A percentile compares a stretch with the other conserved stretches of the same genome.
Evolutionary conservation across 139 green algal genomes (phyloP).

Genomic region (Pseudopediastrum boryanum): DNA sequence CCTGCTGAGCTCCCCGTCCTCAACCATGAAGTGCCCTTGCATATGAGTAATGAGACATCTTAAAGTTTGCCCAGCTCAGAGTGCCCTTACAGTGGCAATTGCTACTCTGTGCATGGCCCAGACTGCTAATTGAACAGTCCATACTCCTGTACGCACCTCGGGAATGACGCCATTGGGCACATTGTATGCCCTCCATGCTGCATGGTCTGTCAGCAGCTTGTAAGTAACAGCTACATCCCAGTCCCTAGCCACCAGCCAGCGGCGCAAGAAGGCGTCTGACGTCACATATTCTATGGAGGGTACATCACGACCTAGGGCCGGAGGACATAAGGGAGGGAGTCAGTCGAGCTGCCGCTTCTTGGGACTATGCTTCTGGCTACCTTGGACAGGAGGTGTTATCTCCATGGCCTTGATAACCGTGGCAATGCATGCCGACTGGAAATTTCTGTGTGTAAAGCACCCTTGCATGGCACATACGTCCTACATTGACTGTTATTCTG

Average conservation of each 20-base stretch:
- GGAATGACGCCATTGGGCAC: constrained; percentile 19
- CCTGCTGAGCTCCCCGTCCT: no score
- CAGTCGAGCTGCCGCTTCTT: no score
- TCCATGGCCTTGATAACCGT: background rate
- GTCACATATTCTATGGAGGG: background rate
- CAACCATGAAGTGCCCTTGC: no score
- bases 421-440: background rate
- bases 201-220: constrained; percentile 18
- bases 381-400: background rate
- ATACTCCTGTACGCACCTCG: constrained; percentile 11
- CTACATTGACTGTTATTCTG: background rate
- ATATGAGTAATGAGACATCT: no score
- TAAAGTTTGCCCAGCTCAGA: no score
- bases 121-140: no score
- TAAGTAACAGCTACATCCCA: constrained; percentile 20
- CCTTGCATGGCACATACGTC: background rate
- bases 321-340: no score
- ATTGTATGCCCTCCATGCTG: constrained; percentile 12
- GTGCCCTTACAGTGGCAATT: no score
- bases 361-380: background rate
- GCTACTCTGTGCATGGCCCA: no score
- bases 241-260: constrained; percentile 25
- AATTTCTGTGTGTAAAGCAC: background rate
- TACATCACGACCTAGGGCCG: background rate
- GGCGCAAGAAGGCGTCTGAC: constrained; percentile 6